A percentile compares a stretch with the other conserved stretches of the same genome.
Evolutionary conservation across 768 basidiomycete species (phyloP).

Genomic region (Piloderma croceum): DNA sequence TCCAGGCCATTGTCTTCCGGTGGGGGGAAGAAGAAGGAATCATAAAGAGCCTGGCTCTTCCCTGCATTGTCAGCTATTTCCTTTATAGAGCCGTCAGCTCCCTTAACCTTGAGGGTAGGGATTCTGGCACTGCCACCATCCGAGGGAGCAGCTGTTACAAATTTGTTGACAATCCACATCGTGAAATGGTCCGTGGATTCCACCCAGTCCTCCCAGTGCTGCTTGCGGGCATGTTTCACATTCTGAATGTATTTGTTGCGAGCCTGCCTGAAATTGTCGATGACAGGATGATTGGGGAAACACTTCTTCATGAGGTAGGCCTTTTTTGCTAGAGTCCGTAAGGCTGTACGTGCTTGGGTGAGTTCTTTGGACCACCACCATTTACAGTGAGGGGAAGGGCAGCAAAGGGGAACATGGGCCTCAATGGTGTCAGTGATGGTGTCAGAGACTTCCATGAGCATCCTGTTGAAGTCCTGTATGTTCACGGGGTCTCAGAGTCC

Average conservation of each 20-base stretch:
- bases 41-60: conserved; percentile 14
- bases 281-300: conserved; percentile 18
- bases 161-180: conserved; percentile 23
- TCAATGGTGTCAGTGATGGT: conserved; percentile 16
- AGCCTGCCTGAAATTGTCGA: conserved; percentile 15
- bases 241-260: conserved; percentile 3
- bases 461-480: conserved; percentile 7
- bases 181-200: conserved; percentile 9
- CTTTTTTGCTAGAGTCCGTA: conserved; percentile 6
- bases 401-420: conserved; percentile 12
- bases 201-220: conserved; percentile 19
- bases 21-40: conserved; percentile 20
- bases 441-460: conserved; percentile 1
- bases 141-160: conserved; percentile 5
- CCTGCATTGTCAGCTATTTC: conserved; percentile 12
- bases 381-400: conserved; percentile 20
- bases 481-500: neutral
- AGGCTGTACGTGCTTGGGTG: neutral
- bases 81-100: conserved; percentile 1
- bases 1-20: conserved; percentile 1
- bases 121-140: conserved; percentile 14
- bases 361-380: conserved; percentile 32
- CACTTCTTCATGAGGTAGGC: conserved; percentile 5
- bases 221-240: conserved; percentile 14
- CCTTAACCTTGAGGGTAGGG: conserved; percentile 10